Percentiles rank a stretch among this genome's conserved stretches.
phyloP scores from a whole-genome alignment of 2,329 filamentous ascomycete species.

The Fusarium fracticaudum region DNA sequence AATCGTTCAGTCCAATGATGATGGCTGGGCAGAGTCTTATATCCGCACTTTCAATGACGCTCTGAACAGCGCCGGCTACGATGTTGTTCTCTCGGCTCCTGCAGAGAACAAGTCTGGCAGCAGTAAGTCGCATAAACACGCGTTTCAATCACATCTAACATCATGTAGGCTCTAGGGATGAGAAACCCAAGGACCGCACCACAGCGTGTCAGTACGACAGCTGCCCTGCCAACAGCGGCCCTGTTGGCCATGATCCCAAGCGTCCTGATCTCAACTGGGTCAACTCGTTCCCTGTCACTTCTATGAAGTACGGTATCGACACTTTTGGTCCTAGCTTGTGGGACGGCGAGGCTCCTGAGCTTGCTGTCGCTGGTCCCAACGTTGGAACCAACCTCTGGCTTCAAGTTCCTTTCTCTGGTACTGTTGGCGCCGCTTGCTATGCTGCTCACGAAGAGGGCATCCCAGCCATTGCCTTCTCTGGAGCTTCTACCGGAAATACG shows the following conservation, averaged over 20 bases:
- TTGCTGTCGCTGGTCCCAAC: slow-evolving; percentile 74
- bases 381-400: slow-evolving; percentile 66
- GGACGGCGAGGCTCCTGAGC: slow-evolving; percentile 61
- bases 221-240: slow-evolving; percentile 65
- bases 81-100: slow-evolving; percentile 71
- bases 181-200: slow-evolving; percentile 57
- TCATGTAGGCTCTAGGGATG: slow-evolving; percentile 59
- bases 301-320: slow-evolving; percentile 70
- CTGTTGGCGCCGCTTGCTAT: slow-evolving; percentile 71
- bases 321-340: slow-evolving; percentile 64
- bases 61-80: slow-evolving; percentile 64
- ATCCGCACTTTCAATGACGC: slow-evolving; percentile 67
- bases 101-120: slow-evolving; percentile 73
- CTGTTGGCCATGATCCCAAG: slow-evolving; percentile 63
- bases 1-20: slow-evolving; percentile 75
- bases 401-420: slow-evolving; percentile 69
- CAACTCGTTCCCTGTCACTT: slow-evolving; percentile 74
- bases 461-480: slow-evolving; percentile 75
- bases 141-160: background rate
- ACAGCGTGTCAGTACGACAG: slow-evolving; percentile 68
- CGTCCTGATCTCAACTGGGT: slow-evolving; percentile 71
- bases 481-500: slow-evolving; percentile 58
- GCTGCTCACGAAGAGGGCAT: slow-evolving; percentile 64
- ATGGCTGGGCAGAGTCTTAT: slow-evolving; percentile 78
- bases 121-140: slow-evolving; percentile 51